Evolutionary conservation across 2,329 filamentous ascomycete species (phyloP), one percentile per base, ranked within the genome.

Genomic region (Penicillium sp.): DNA sequence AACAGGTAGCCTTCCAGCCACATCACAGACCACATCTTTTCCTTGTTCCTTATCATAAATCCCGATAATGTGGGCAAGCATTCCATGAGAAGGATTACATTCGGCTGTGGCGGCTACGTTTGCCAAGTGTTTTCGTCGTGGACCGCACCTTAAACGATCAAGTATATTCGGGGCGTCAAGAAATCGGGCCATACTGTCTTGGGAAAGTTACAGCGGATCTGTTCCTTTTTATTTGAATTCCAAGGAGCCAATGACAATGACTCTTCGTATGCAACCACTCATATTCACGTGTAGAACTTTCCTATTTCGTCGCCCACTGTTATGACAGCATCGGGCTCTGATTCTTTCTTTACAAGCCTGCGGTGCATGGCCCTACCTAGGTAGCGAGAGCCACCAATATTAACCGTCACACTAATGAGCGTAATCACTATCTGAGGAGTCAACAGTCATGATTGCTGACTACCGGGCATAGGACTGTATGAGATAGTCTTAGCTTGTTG

Each of bases 71-170:
- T 23, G 20, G 42, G 46, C 25, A 50, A 40, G 15, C 23, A 43
- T 27, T 44, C 32, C 10, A 37, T 37, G 42, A 27, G 33, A 3
- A 3, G 42, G 40, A 47, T 46, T 48, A 28, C 24, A 15, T 37
- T 49, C 52, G 50, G 50, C 38, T 54, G 44, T n/a, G 41, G 50
- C 53, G 50, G 50, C 46, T 54, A 15, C 7, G 12, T 42, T 54
- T 47, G 47, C 53, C 51, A 42, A 44, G 15, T 5, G 4, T 20
- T 23, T 20, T 23, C 33, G 8, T 35, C 15, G 33, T 23, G 2
- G 33, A 37, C 8, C 9, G 33, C 33, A 4, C 33, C 33, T 10
- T 37, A 12, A 37, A 37, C 15, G 33, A 37, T 20, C 18, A 37
- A 7, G 12, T 41, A 27, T n/a, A 23, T 41, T 37, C 8, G 18